Evolutionary conservation across 2,329 filamentous ascomycete genomes (phyloP).

Genomic region (Hyphodiscus sp.): DNA sequence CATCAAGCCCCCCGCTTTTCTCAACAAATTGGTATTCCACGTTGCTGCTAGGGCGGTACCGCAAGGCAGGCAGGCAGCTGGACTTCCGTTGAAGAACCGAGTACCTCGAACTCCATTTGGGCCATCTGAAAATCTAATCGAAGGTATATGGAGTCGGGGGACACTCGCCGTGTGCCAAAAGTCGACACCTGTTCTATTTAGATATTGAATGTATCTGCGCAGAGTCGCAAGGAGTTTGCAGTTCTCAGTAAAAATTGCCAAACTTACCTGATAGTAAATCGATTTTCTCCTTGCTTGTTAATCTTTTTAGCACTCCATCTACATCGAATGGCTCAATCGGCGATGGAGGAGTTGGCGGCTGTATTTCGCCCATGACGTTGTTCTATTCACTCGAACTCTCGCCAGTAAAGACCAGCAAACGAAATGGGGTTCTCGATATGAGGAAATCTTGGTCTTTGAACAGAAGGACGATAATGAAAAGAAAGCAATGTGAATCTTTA

Average conservation of each 20-base stretch:
- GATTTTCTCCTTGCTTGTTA: constrained; percentile 43
- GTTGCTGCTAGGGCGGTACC: constrained; percentile 48
- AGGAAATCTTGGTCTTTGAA: too few species aligned
- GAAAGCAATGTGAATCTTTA: too few species aligned
- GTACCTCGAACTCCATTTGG: constrained; percentile 28
- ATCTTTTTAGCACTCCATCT: constrained; percentile 38
- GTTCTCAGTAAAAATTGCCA: neutral
- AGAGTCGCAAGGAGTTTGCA: neutral
- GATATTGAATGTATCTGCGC: too few species aligned
- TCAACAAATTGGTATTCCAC: constrained; percentile 58
- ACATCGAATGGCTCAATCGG: neutral
- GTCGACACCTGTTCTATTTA: constrained; percentile 12
- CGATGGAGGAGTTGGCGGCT: neutral
- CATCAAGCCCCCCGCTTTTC: constrained; percentile 56
- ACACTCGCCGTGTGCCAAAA: constrained; percentile 27
- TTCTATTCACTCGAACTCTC: too few species aligned
- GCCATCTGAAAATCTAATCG: constrained; percentile 26
- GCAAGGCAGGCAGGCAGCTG: constrained; percentile 37
- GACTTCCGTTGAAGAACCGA: constrained; percentile 31
- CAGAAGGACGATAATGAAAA: too few species aligned
- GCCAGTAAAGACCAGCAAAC: too few species aligned
- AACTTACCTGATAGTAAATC: constrained; percentile 41
- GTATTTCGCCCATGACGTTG: too few species aligned
- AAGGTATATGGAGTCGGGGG: constrained; percentile 22
- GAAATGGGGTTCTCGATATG: too few species aligned